Evolutionary conservation across 768 basidiomycete species (phyloP).

Genomic region (Paxillus involutus): DNA sequence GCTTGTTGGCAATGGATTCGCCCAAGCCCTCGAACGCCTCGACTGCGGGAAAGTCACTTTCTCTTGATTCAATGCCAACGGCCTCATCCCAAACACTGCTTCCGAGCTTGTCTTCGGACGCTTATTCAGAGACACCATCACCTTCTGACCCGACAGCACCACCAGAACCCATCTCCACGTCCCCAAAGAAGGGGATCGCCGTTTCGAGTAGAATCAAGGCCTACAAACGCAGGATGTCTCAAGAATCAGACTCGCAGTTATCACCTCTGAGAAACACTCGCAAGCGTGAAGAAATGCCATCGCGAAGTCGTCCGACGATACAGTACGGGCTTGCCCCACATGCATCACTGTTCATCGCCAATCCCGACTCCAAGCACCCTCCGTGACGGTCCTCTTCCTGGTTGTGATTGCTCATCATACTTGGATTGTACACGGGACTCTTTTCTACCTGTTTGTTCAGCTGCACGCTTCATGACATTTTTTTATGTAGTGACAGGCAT

Average conservation of each 20-base stretch:
- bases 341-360: slow-evolving; percentile 68
- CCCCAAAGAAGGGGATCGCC: slow-evolving; percentile 12
- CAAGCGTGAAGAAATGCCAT: slow-evolving; percentile 41
- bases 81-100: slow-evolving; percentile 6
- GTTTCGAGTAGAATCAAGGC: slow-evolving; percentile 56
- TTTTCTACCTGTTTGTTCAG: not conserved
- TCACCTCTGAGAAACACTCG: slow-evolving; percentile 40
- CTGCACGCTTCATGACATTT: slow-evolving; percentile 1
- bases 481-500: no score
- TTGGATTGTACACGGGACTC: not conserved
- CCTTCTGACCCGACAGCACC: not conserved
- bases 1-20: slow-evolving; percentile 8
- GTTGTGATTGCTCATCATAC: not conserved
- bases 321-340: slow-evolving; percentile 68
- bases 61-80: slow-evolving; percentile 19
- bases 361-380: slow-evolving; percentile 42
- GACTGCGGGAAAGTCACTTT: slow-evolving; percentile 2
- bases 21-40: slow-evolving; percentile 11
- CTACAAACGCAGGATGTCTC: slow-evolving; percentile 61
- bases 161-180: not conserved
- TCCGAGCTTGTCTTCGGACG: not conserved
- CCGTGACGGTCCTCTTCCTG: slow-evolving; percentile 10
- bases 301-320: slow-evolving; percentile 39
- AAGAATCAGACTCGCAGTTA: slow-evolving; percentile 44
- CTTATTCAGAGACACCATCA: not conserved